Evolutionary conservation across 73 alveolate species (phyloP).

Genomic region (Stentor roeselii): DNA sequence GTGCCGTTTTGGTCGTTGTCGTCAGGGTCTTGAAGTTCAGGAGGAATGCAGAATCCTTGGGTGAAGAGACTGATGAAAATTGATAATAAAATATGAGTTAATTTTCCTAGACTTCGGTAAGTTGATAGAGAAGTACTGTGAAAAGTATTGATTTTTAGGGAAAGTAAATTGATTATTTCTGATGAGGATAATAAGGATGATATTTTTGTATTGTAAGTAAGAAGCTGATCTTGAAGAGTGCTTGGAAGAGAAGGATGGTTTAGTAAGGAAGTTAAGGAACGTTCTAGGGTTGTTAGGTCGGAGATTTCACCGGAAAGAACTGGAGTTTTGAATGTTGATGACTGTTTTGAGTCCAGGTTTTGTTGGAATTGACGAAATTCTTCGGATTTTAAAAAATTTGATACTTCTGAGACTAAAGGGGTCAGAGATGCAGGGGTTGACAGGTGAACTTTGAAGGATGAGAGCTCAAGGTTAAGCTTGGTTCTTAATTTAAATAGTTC

Average conservation of each 20-base stretch:
- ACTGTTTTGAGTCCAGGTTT: background rate
- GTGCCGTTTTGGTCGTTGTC: constrained; percentile 61
- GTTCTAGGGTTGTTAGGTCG: background rate
- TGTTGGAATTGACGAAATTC: background rate
- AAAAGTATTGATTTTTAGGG: too few relatives aligned
- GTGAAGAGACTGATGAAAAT: constrained; percentile 44
- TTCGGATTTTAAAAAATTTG: background rate
- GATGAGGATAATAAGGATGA: too few relatives aligned
- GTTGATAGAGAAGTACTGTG: background rate
- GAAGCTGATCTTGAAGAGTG: background rate
- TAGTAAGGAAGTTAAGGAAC: background rate
- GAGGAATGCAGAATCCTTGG: constrained; percentile 62
- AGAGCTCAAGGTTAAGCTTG: background rate
- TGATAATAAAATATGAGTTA: constrained; percentile 33
- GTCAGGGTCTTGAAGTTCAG: constrained; percentile 47
- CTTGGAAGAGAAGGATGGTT: background rate
- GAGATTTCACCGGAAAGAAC: background rate
- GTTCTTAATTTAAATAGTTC: background rate
- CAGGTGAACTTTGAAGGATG: background rate
- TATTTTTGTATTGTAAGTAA: too few relatives aligned
- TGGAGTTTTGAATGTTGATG: background rate
- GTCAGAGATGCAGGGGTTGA: background rate
- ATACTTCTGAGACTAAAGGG: background rate
- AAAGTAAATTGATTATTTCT: background rate
- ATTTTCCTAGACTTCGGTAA: constrained; percentile 43